A percentile compares a stretch with the other conserved stretches of the same genome.
phyloP scores from a whole-genome alignment of 2,329 filamentous ascomycete genomes.

The Xylaria sp. region DNA sequence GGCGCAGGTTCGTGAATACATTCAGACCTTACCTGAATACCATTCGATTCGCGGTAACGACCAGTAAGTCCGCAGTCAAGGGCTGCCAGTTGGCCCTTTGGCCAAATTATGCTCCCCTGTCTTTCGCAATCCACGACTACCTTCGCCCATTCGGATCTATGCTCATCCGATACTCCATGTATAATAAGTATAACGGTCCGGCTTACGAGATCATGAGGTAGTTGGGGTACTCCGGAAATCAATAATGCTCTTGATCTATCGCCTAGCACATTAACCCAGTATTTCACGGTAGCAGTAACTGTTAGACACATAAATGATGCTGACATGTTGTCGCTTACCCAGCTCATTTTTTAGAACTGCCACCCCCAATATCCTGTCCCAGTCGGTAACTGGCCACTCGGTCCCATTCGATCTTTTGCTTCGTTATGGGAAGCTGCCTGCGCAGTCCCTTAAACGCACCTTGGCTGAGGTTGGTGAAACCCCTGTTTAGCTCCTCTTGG shows the following conservation, averaged over 20 bases:
- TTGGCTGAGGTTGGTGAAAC: constrained; percentile 88
- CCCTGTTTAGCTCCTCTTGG: constrained; percentile 93
- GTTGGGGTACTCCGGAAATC: constrained; percentile 20
- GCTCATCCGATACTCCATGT: constrained; percentile 22
- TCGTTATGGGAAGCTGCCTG: constrained; percentile 92
- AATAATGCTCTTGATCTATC: constrained; percentile 19
- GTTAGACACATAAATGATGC: constrained; percentile 26
- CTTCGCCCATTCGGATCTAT: constrained; percentile 14
- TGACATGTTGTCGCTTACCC: constrained; percentile 20
- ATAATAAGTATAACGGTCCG: background rate
- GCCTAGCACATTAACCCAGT: constrained; percentile 11
- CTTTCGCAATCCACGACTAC: background rate
- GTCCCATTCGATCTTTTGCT: constrained; percentile 99
- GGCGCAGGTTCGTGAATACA: background rate
- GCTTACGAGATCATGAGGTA: background rate
- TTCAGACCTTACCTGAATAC: background rate
- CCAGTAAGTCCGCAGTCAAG: background rate
- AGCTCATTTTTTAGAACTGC: constrained; percentile 64
- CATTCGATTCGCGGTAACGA: background rate
- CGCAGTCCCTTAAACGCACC: constrained; percentile 94
- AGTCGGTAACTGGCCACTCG: constrained; percentile 94
- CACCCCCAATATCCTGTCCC: constrained; percentile 81
- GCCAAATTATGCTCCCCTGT: background rate
- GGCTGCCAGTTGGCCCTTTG: too few relatives aligned
- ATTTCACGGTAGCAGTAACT: constrained; percentile 30